Evolutionary conservation across 2,329 filamentous ascomycete genomes (phyloP), one percentile per base, ranked within the genome.

Genomic region (Daldinia eschscholtzii): DNA sequence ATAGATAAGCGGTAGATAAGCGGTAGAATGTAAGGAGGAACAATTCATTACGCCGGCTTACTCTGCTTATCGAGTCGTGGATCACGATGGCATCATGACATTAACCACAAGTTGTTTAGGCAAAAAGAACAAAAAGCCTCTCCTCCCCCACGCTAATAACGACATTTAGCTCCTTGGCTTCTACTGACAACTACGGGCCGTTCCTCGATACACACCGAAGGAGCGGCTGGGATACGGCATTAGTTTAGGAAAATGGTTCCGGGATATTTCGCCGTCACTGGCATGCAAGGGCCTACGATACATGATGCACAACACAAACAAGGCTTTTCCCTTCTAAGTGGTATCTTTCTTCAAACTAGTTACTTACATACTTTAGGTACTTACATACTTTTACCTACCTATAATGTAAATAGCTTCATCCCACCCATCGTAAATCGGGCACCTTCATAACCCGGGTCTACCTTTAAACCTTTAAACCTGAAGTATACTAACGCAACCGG

Each of bases 331-430:
- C 13, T 50, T 30, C 26, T 18, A 28, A 30, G 46, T 15, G 3
- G 13, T n/a, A 28, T 28, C 44, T 48, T 23, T 28, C 15, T 12
- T 13, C 18, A 4, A 33, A 7, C 13, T 15, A 15, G n/a, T 42
- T 20, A 9, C 18, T 42, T 20, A 42, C 2, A 5, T 42, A 20
- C n/a, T 18, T 42, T 33, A 33, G 6, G 12, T n/a, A 18, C 23
- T 6, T n/a, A n/a, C n/a, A n/a, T n/a, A n/a, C n/a, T n/a, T n/a
- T n/a, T 30, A 50, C 46, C 26, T 52, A 18, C 46, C 26, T 50
- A 18, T 52, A 52, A 52, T 33, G 46, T 33, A 52, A 6, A 30
- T 33, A 52, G 26, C 46, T 15, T 52, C 46, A 52, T 52, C 28
- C 26, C 7, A 15, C 44, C 33, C 30, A 33, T 6, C 46, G 26